Base-by-base conservation (phyloP, 2,329 filamentous ascomycete species). In the Trichoderma koningiopsis region DNA sequence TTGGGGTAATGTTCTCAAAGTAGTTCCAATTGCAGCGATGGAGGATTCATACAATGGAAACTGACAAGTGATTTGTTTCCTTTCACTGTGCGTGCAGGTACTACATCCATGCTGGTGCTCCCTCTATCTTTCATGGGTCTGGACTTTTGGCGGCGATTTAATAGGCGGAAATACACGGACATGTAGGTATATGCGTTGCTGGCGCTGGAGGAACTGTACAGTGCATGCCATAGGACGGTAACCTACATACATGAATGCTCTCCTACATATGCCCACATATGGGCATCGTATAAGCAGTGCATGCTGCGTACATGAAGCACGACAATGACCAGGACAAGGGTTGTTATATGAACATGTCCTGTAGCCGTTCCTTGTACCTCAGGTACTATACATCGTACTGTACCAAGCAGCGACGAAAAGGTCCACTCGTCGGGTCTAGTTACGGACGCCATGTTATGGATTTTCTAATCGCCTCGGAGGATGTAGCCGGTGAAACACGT, bases 401-500 rank as follows among this genome's bases (percentile, higher is more conserved):
- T 35, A 2, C 11, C 33, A 35, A 35, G 33, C 33, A 43, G 40
- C 40, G n/a, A 10, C 14, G n/a, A 8, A 19, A n/a, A 4, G 47
- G 22, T 6, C 47, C 47, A 49, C 47, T 49, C 47, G 1, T 49
- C n/a, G n/a, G 10, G 47, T 49, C 40, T 33, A 37, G 24, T 33
- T 8, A 31, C 6, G 29, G 29, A 31, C 27, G 10, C 14, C 19
- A 40, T 33, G 10, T n/a, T 24, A 40, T 19, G 16, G 40, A 10
- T 47, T 56, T 57, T 10, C 33, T 27, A 14, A n/a, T 58, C 22
- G 10, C 37, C 43, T 58, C 53, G 13, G 27, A 58, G 53, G 16
- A 49, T 58, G 63, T 53, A 57, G 62, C 62, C 52, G 52, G 62
- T 49, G 53, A 49, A 35, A 66, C 63, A 66, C 63, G 63, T 66